Evolutionary conservation across 208 protist genomes (phyloP), one percentile per base, ranked within the genome.

Genomic region (Crithidia fasciculata): DNA sequence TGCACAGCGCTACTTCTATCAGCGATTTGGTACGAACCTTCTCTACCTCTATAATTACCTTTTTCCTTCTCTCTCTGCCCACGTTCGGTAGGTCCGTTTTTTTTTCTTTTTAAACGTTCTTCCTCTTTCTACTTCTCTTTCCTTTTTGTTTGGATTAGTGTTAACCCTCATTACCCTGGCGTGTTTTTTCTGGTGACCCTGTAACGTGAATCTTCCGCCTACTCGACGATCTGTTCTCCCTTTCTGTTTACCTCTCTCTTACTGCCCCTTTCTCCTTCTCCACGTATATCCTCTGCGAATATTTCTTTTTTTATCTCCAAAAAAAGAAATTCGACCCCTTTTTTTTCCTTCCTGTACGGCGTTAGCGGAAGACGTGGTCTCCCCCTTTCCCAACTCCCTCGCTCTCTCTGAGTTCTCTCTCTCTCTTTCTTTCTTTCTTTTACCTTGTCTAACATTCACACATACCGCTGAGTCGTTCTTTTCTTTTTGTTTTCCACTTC

Each of bases 1-100:
- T 28, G 28, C 28, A 28, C 28, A 28, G 28, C 28, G 28, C 28
- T 28, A 28, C 28, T 2, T 28, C 28, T 28, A 28, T 28, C 28
- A 28, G 28, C 28, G 28, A 28, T 28, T 28, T 28, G 28, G 28
- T 28, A 28, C 28, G 28, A 28, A 28, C 28, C 28, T 28, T 28
- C 28, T 39, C 6, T 37, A 36, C 55, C 49, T 54, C 10, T 47
- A 39, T 45, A 49, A 78, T 60, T 60, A 37, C 45, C 57, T 65
- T 19, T 61, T 74, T 74, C n/a, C n/a, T 63, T 78, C 68, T 37
- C 70, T 73, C 55, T 63, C 45, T 50, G 19, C 57, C 45, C 7
- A 61, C 16, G 37, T 47, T 41, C 16, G 28, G 54, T 58, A 16
- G 64, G 47, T 73, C 47, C 40, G 16, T 41, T 67, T 6, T 28